Evolutionary conservation across 2,329 filamentous ascomycete genomes (phyloP).

Genomic region (Colletotrichum gloeosporioides): DNA sequence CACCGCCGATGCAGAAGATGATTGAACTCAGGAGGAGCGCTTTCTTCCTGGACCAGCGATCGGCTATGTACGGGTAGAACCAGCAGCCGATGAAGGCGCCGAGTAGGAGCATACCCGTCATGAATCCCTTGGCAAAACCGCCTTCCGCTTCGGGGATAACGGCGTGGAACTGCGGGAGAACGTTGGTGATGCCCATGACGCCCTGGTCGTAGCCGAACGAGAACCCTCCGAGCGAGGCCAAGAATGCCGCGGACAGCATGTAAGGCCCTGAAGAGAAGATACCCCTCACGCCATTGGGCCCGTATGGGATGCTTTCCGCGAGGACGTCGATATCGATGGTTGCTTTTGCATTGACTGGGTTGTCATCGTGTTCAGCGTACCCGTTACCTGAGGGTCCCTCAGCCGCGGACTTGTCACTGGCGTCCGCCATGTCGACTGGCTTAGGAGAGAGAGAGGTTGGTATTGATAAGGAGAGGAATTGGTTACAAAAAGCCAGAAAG

Average conservation of each 20-base stretch:
- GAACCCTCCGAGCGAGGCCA: slow-evolving; percentile 42
- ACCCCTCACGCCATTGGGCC: slow-evolving; percentile 1
- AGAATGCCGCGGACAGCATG: slow-evolving; percentile 25
- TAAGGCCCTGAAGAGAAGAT: slow-evolving; percentile 2
- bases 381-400: background rate
- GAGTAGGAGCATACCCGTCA: slow-evolving; percentile 48
- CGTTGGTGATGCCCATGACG: slow-evolving; percentile 46
- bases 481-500: background rate
- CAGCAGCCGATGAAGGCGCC: slow-evolving; percentile 42
- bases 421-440: background rate
- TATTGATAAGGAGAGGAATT: background rate
- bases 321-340: background rate
- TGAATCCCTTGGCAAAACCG: slow-evolving; percentile 27
- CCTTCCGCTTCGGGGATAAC: slow-evolving; percentile 37
- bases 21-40: slow-evolving; percentile 41
- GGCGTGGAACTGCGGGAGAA: slow-evolving; percentile 49
- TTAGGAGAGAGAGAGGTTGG: background rate
- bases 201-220: slow-evolving; percentile 40
- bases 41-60: slow-evolving; percentile 47
- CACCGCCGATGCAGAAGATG: slow-evolving; percentile 47
- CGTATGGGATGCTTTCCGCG: slow-evolving; percentile 12
- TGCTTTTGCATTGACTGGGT: background rate
- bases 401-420: background rate
- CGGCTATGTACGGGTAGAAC: slow-evolving; percentile 40
- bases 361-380: slow-evolving; percentile 1